Base-by-base conservation (phyloP, 352 stramenopile genomes). In the Phytophthora pisi region DNA sequence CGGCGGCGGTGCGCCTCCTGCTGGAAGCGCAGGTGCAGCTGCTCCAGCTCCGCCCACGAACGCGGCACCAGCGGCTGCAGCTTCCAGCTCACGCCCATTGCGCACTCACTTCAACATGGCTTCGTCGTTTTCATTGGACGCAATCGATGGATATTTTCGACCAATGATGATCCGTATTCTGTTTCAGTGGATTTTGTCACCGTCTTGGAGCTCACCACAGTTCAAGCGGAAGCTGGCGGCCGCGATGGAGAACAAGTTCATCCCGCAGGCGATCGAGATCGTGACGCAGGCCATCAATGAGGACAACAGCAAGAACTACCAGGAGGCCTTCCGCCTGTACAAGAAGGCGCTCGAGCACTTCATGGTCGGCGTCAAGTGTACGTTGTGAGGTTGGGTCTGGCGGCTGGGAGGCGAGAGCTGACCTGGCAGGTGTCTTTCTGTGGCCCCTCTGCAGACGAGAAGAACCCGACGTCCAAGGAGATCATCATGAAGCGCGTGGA, bases 401-500 rank as follows among this genome's bases (percentile, higher is more conserved):
- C 36, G 36, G 30, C 30, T 34, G 36, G 40, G 18, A 47, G 40
- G 40, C 40, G 15, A n/a, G 11, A 42, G 36, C 36, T 42, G 40
- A 47, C 15, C 15, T 16, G 7, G 15, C 13, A 23, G 40, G 16
- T 20, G 16, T 45, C 5, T 26, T 26, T 26, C 24, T 57, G 16
- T 61, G 5, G 43, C 58, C 16, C 38, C 26, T 61, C 23, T 61
- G 7, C 58, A 96, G 89, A 96, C 70, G 91, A 97, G 77, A 96
- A 97, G 80, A 97, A 97, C 57, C 86, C 87, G 47, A 96, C 89
- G 51, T 92, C 90, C 16, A 91, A 86, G 54, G 87, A 95, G 36
- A 95, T 97, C 63, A 95, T 97, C 63, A 93, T 96, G 82, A 94
- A 95, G 70, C 82, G 89, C 30, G 89, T 97, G 26, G 84, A 96